A percentile compares a stretch with the other conserved stretches of the same genome.
These are phyloP conservation scores for Hondaea fermentalgiana DNA, from an alignment of 108 stramenopile genomes.

Conservation along the genomic window DNA sequence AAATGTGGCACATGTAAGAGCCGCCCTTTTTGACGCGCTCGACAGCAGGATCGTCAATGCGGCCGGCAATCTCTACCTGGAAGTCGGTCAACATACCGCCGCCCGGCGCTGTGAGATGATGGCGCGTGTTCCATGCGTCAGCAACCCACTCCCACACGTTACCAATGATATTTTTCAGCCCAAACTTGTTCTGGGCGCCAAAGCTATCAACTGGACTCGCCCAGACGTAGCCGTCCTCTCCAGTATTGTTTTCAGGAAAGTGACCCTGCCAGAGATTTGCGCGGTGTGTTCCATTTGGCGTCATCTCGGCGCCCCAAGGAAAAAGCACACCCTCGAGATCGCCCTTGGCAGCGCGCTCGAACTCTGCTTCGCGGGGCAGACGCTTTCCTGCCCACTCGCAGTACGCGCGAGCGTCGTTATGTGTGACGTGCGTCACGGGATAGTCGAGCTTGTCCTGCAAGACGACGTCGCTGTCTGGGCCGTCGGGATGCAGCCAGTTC, in stretches of 20 bases:
- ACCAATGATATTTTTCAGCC: conserved; percentile 41
- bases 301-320: conserved; percentile 47
- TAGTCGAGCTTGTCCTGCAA: neutral
- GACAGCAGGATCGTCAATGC: conserved; percentile 20
- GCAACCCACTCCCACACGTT: conserved; percentile 55
- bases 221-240: conserved; percentile 36
- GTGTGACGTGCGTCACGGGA: conserved; percentile 48
- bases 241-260: conserved; percentile 37
- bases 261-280: conserved; percentile 50
- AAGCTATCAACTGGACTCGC: conserved; percentile 41
- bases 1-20: conserved; percentile 45
- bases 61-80: neutral
- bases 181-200: conserved; percentile 41
- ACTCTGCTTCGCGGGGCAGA: conserved; percentile 52
- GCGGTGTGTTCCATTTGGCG: conserved; percentile 27
- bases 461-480: conserved; percentile 26
- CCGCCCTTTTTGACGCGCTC: conserved; percentile 53
- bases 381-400: conserved; percentile 40
- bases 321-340: conserved; percentile 17
- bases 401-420: conserved; percentile 47
- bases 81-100: neutral
- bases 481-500: conserved; percentile 37
- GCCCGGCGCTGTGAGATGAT: neutral
- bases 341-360: conserved; percentile 49
- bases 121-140: conserved; percentile 23